Evolutionary conservation across 2,329 filamentous ascomycete species (phyloP).

Genomic region (Phialemonium atrogriseum): DNA sequence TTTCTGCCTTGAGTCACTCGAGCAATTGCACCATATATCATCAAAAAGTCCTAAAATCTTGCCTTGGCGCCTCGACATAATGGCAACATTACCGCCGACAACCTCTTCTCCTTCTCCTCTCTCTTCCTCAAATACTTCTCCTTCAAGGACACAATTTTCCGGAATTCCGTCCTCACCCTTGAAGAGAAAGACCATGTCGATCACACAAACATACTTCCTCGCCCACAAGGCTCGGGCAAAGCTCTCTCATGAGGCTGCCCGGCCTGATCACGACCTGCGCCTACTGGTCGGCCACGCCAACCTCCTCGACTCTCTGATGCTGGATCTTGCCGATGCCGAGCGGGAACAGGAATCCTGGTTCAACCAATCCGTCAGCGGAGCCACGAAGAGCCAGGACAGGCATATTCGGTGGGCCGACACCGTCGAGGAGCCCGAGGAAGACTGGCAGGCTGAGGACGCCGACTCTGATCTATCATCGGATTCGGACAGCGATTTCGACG

Average conservation of each 20-base stretch:
- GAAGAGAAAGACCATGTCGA: constrained; percentile 82
- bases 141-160: constrained; percentile 16
- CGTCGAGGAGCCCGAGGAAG: constrained; percentile 66
- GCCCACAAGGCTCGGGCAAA: constrained; percentile 94
- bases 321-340: constrained; percentile 81
- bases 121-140: constrained; percentile 16
- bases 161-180: constrained; percentile 30
- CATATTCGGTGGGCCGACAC: constrained; percentile 85
- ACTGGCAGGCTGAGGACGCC: constrained; percentile 59
- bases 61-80: constrained; percentile 5
- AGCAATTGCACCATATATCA: constrained; percentile 21
- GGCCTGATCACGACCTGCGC: constrained; percentile 87
- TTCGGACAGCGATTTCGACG: constrained; percentile 34
- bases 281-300: constrained; percentile 97
- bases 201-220: constrained; percentile 97
- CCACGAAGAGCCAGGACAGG: constrained; percentile 49
- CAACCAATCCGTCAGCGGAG: constrained; percentile 85
- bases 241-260: constrained; percentile 86
- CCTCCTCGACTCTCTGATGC: constrained; percentile 92
- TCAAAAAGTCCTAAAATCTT: constrained; percentile 14
- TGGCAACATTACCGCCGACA: background rate
- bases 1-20: constrained; percentile 28
- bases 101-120: background rate
- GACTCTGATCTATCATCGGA: constrained; percentile 45
- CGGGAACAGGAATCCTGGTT: constrained; percentile 96